Evolutionary conservation across 208 protist species (phyloP), one percentile per base, ranked within the genome.

Genomic region (Histomonas meleagridis): DNA sequence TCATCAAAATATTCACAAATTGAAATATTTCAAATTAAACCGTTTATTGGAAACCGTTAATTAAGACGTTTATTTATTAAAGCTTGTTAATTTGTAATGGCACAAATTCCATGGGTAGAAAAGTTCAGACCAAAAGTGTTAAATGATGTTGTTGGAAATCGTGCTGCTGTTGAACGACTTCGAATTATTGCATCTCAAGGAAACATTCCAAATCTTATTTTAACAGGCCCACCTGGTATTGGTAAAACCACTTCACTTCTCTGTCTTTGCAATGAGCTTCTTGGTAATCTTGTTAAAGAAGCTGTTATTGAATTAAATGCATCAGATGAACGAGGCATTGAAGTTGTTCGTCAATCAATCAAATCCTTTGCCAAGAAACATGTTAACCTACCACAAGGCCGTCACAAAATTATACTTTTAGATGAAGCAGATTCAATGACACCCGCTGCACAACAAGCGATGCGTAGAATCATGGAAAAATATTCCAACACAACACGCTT

Each of bases 101-200:
- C n/a, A n/a, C n/a, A n/a, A n/a, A n/a, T n/a, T 69, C 97, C 97
- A 81, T 99, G 98, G 98, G 96, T 99, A 57, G 98, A 99, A 94
- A 99, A 99, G 95, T 99, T 99, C 94, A 95, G 98, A 48, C 98
- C 98, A 23, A 93, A 94, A 55, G 95, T 95, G 49, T 96, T 99
- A 81, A 93, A 95, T 12, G 97, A 99, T 91, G 96, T 99, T 72
- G 98, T 99, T 0, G 98, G 98, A 70, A 99, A 99, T 95, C 95
- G 96, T 81, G 97, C 98, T 57, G 97, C 97, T 40, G 96, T 99
- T 28, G 94, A 94, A 0, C 94, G 98, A 3, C 94, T 99, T 65
- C 93, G 96, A 57, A 43, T 92, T 79, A 98, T 99, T 60, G 95
- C 97, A 14, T 79, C 94, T 62, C 95, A 98, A 92, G 97, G 98